Percentiles rank a stretch among this genome's conserved stretches.
Conservation (phyloP, 2,329 filamentous ascomycete genomes). For the Pseudogymnoascus sp. region DNA sequence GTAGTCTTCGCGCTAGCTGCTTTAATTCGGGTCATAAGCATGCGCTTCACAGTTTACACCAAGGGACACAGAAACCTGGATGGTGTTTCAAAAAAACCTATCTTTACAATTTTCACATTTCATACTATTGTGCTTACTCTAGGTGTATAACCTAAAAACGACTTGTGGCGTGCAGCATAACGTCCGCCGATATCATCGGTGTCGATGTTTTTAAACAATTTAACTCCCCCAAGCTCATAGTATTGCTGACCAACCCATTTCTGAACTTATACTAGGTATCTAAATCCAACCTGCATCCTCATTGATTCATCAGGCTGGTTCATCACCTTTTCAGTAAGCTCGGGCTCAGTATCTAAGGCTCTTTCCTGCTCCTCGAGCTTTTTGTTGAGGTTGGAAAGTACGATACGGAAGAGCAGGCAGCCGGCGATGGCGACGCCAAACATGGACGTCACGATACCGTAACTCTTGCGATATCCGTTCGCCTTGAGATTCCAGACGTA, state of each 20-base stretch:
- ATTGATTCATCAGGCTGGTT: slow-evolving; percentile 38
- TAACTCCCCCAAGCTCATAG: not conserved
- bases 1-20: not conserved
- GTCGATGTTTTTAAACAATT: not conserved
- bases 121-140: not conserved
- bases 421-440: slow-evolving; percentile 50
- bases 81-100: not conserved
- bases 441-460: slow-evolving; percentile 57
- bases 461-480: slow-evolving; percentile 54
- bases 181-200: not conserved
- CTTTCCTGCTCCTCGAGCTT: slow-evolving; percentile 37
- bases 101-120: not conserved
- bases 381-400: slow-evolving; percentile 40
- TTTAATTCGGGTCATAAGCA: not conserved
- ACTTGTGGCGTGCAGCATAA: not conserved
- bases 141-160: not conserved
- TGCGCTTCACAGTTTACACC: not conserved
- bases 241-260: not conserved
- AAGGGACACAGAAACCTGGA: not conserved
- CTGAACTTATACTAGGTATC: slow-evolving; percentile 35
- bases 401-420: slow-evolving; percentile 40
- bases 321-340: slow-evolving; percentile 35
- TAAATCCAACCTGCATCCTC: slow-evolving; percentile 39
- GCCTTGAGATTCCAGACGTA: slow-evolving; percentile 54
- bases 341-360: slow-evolving; percentile 31